A percentile compares a stretch with the other conserved stretches of the same genome.
Conservation (phyloP, 2,329 filamentous ascomycete genomes). For the Aspergillus tanneri region DNA sequence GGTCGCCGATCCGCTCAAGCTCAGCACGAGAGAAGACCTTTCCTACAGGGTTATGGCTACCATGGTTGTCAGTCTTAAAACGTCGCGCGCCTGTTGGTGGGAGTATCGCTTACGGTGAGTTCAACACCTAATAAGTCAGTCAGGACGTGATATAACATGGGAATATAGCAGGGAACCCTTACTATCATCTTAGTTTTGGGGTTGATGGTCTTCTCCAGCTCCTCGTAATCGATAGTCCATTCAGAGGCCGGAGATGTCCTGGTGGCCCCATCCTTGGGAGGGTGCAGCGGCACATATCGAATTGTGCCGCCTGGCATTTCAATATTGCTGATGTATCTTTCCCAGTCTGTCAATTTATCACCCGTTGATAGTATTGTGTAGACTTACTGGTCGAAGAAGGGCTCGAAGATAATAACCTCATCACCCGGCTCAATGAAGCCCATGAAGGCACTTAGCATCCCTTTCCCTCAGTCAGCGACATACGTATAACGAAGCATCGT, state of each 20-base stretch:
- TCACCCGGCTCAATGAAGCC: conserved; percentile 91
- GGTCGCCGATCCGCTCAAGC: conserved; percentile 76
- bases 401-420: conserved; percentile 97
- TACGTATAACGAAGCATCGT: background rate
- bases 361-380: background rate
- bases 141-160: background rate
- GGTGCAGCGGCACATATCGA: conserved; percentile 91
- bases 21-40: conserved; percentile 89
- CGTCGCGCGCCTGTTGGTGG: background rate
- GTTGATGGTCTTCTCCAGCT: conserved; percentile 78
- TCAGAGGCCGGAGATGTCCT: conserved; percentile 81
- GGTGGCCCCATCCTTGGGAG: conserved; percentile 74
- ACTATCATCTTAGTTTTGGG: conserved; percentile 95
- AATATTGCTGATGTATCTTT: conserved; percentile 89
- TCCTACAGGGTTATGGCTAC: conserved; percentile 83
- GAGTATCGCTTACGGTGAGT: conserved; percentile 46
- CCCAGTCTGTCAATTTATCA: background rate
- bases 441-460: conserved; percentile 98
- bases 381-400: conserved; percentile 89
- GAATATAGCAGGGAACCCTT: conserved; percentile 16
- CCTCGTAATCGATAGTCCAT: conserved; percentile 82
- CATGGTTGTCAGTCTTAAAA: conserved; percentile 19
- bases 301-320: conserved; percentile 96
- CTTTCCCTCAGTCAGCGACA: conserved; percentile 34
- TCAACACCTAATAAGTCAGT: conserved; percentile 43